These are phyloP conservation scores for Tricholoma terreum DNA, from an alignment of 768 basidiomycete genomes.

Conservation along the genomic window DNA sequence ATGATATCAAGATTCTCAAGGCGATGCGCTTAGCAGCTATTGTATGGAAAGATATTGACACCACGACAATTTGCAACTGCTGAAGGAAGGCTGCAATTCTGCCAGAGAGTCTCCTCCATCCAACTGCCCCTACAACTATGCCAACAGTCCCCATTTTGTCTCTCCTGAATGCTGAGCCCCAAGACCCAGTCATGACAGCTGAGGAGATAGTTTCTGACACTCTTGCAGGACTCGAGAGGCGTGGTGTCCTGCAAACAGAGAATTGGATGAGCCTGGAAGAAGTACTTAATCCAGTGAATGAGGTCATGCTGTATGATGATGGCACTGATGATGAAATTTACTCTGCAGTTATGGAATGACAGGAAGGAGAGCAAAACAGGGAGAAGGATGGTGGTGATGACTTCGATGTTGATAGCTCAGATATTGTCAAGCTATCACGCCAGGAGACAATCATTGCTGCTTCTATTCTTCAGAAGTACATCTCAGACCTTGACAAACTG, in stretches of 20 bases:
- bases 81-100: background rate
- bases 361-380: background rate
- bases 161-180: slow-evolving; percentile 15
- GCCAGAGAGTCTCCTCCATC: slow-evolving; percentile 5
- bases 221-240: background rate
- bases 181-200: background rate
- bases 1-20: slow-evolving; percentile 31
- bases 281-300: slow-evolving; percentile 3
- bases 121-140: background rate
- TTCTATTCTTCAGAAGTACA: slow-evolving; percentile 16
- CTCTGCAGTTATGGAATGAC: slow-evolving; percentile 1
- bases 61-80: background rate
- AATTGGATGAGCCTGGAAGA: slow-evolving; percentile 3
- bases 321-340: slow-evolving; percentile 2
- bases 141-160: slow-evolving; percentile 19
- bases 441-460: slow-evolving; percentile 19
- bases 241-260: slow-evolving; percentile 2
- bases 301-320: background rate
- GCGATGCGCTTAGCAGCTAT: slow-evolving; percentile 26
- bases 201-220: slow-evolving; percentile 7
- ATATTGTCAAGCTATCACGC: slow-evolving; percentile 10
- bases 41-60: slow-evolving; percentile 10
- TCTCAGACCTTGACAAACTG: too few species aligned
- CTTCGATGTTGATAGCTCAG: slow-evolving; percentile 3
- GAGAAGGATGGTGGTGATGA: slow-evolving; percentile 8